Base-by-base conservation (phyloP, 768 basidiomycete genomes). In the Macrolepiota albuminosa region DNA sequence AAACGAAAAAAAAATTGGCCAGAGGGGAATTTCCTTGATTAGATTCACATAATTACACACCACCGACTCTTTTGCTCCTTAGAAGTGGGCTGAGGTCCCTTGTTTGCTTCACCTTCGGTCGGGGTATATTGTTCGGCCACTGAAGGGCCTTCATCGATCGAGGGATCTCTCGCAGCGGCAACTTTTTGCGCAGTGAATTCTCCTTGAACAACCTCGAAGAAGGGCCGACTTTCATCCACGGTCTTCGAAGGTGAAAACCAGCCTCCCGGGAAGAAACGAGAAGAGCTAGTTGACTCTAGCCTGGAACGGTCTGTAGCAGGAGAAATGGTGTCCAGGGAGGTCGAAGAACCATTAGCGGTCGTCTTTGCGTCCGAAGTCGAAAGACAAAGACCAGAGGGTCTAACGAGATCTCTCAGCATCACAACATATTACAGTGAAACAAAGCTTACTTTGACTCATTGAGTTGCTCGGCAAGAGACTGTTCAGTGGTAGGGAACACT, bases 261-360 rank as follows among this genome's bases (percentile, higher is more conserved):
- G 1, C 78, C 81, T 37, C 84, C 84, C 9, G 82, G 82, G 77
- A 84, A 81, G 71, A 80, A 78, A 50, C 79, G 74, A 13, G 81
- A 83, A n/a, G 84, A 84, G 3, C 81, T 72, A 0, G 81, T 79
- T 10, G 83, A 83, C 65, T 81, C 81, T n/a, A 78, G 72, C 52
- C 81, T 71, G 14, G 72, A 71, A 50, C 81, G 80, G 57, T 67
- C 54, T 21, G 68, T 50, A 14, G 62, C 59, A 29, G 71, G 63
- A 31, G 66, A 51, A 58, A 65, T 46, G 52, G 57, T 39, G 29
- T 61, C 54, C 51, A 63, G 54, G 16, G 61, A 63, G 29, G 55
- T 13, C 58, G 45, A 52, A 52, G 39, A 58, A 29, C 4, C 47
- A 21, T 59, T 60, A 47, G 39, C 29, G 50, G 42, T 50, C 31